phyloP scores from a whole-genome alignment of 768 basidiomycete species.

The Calocybe indica region DNA sequence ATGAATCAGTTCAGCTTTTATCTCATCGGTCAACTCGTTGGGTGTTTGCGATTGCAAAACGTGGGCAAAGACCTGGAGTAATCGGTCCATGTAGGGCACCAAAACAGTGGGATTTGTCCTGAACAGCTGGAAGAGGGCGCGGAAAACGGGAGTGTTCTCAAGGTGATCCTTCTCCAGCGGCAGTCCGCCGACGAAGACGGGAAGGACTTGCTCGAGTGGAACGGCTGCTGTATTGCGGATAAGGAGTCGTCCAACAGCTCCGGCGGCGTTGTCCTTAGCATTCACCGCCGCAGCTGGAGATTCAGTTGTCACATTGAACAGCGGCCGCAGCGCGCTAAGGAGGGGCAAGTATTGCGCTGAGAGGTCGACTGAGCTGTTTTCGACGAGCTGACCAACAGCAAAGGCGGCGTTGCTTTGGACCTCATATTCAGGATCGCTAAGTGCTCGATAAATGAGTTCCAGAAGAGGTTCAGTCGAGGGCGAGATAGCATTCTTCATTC shows the following conservation, averaged over 20 bases:
- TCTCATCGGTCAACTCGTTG: conserved; percentile 80
- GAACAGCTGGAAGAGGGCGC: conserved; percentile 85
- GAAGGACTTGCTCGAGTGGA: conserved; percentile 88
- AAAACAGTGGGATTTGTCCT: conserved; percentile 65
- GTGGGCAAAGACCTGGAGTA: conserved; percentile 74
- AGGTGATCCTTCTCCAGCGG: conserved; percentile 85
- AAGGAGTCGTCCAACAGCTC: conserved; percentile 87
- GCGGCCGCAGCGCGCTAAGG: conserved; percentile 72
- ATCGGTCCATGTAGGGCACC: conserved; percentile 67
- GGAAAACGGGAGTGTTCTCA: conserved; percentile 88
- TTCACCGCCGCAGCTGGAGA: conserved; percentile 66
- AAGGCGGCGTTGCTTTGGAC: conserved; percentile 96
- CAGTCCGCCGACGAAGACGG: conserved; percentile 73
- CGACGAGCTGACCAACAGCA: conserved; percentile 85
- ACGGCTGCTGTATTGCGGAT: conserved; percentile 70
- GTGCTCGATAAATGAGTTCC: conserved; percentile 78
- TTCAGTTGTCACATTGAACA: conserved; percentile 66
- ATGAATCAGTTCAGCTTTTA: conserved; percentile 67
- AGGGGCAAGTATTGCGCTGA: conserved; percentile 74
- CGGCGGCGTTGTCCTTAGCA: conserved; percentile 95
- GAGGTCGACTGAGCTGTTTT: conserved; percentile 79
- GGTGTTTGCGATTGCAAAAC: conserved; percentile 71
- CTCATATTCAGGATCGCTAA: conserved; percentile 83
- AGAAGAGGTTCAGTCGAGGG: conserved; percentile 77
- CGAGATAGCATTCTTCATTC: conserved; percentile 83